Base-by-base conservation (phyloP, 2,329 filamentous ascomycete genomes). In the Tolypocladium album region DNA sequence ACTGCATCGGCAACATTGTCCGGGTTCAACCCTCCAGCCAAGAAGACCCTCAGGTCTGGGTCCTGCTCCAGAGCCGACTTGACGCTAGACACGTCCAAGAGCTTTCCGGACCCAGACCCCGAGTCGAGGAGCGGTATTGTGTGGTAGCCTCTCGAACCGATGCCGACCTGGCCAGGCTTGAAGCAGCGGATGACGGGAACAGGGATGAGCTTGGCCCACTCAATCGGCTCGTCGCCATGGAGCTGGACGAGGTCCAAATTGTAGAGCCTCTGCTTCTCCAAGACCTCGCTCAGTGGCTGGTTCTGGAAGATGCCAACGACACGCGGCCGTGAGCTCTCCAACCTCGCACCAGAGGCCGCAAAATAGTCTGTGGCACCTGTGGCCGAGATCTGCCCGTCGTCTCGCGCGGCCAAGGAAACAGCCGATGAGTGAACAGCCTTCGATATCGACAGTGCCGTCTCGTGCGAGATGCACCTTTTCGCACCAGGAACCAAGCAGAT, bases 301-400 rank as follows among this genome's bases (percentile, higher is more conserved):
- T 97, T 89, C 67, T 90, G 88, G 77, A 99, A 99, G 2, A 99
- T 93, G 60, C 94, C 94, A 6, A 96, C 94, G 0, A 99, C 81
- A 3, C 94, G 81, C 0, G 93, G 87, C 12, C 89, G 76, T 17
- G 83, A 70, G 71, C 78, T 70, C 70, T 81, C 73, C 5, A 87
- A 72, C 61, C 77, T 76, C 39, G 73, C 70, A 31, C 72, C 66
- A n/a, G 79, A 76, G 58, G 77, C 73, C n/a, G 74, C 82, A 71
- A 95, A 97, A 74, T 87, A 96, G 70, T 92, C 90, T 11, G 78
- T 81, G 3, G 80, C 79, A 5, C 68, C 65, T 12, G 68, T 64
- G 20, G 69, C 63, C 22, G 68, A 63, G 15, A 71, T 65, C 15
- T 65, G 58, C 2, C 67, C 62, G 2, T 74, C 67, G 3, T 64